Evolutionary conservation across 2,329 filamentous ascomycete species (phyloP).

Genomic region (Exophiala alcalophila): DNA sequence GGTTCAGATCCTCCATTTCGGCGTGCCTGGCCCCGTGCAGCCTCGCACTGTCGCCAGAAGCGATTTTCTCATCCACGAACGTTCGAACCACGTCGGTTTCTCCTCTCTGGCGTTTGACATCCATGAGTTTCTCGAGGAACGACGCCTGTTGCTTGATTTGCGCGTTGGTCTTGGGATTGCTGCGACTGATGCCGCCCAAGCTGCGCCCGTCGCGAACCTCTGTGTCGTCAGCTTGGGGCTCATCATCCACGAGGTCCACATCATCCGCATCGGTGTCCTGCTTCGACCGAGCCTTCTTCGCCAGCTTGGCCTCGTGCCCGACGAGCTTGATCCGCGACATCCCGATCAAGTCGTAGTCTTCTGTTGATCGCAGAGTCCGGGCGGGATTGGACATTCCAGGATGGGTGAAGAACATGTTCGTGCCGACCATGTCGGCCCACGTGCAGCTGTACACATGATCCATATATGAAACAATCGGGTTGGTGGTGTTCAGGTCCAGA

Average conservation of each 20-base stretch:
- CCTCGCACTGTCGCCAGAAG: constrained; percentile 36
- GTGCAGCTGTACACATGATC: constrained; percentile 73
- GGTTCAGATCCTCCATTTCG: constrained; percentile 38
- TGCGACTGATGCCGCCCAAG: constrained; percentile 22
- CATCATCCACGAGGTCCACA: constrained; percentile 3
- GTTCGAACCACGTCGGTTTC: constrained; percentile 65
- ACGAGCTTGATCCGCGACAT: constrained; percentile 67
- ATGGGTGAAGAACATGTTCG: constrained; percentile 69
- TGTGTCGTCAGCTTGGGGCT: constrained; percentile 2
- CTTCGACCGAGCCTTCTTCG: constrained; percentile 37
- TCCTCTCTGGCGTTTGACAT: constrained; percentile 61
- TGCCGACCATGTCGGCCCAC: constrained; percentile 82
- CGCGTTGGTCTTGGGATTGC: constrained; percentile 31
- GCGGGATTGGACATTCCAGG: constrained; percentile 48
- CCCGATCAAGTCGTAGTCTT: constrained; percentile 68
- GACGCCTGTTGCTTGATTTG: constrained; percentile 44
- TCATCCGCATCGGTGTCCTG: constrained; percentile 5
- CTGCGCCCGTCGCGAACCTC: constrained; percentile 14
- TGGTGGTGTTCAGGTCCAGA: constrained; percentile 71
- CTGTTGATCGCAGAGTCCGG: constrained; percentile 31
- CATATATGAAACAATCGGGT: constrained; percentile 76
- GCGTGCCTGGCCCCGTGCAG: constrained; percentile 35
- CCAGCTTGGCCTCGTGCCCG: constrained; percentile 62
- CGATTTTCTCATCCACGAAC: constrained; percentile 30
- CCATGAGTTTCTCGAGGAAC: constrained; percentile 65